These are phyloP conservation scores for Zygosaccharomyces pseudobailii DNA, from an alignment of 1,139 yeast genomes.

Conservation along the genomic window DNA sequence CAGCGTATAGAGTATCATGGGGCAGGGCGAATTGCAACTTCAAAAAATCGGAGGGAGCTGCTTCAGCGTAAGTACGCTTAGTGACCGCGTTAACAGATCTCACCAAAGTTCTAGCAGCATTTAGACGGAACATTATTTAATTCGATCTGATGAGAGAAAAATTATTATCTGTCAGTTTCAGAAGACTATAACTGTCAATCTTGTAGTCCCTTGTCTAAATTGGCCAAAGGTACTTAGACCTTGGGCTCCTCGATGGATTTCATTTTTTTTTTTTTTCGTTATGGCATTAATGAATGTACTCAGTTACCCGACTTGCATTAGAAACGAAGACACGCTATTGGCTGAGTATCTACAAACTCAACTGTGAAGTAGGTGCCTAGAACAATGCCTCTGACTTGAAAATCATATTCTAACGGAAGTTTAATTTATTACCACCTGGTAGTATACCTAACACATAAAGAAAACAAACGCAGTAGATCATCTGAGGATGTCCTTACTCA, in stretches of 20 bases:
- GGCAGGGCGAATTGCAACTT: conserved; percentile 90
- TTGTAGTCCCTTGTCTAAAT: background rate
- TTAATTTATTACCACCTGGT: too few species aligned
- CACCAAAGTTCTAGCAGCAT: conserved; percentile 45
- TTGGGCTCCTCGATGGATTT: background rate
- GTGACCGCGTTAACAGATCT: conserved; percentile 59
- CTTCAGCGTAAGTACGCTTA: conserved; percentile 88
- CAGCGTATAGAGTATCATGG: conserved; percentile 48
- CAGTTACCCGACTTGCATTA: background rate
- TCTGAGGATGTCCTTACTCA: too few species aligned
- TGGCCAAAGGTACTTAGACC: background rate
- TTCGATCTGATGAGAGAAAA: background rate
- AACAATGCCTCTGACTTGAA: too few species aligned
- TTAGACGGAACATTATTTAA: conserved; percentile 22
- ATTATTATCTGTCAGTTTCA: background rate
- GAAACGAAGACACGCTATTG: conserved; percentile 2
- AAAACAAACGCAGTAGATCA: too few species aligned
- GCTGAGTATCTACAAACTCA: background rate
- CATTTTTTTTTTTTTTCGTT: background rate
- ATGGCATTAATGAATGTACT: background rate
- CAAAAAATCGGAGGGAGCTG: conserved; percentile 69
- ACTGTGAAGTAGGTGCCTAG: too few species aligned
- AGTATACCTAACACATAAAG: too few species aligned
- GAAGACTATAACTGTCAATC: background rate
- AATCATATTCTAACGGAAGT: too few species aligned